These are phyloP conservation scores for Strombidium stylifer DNA, from an alignment of 73 alveolate species.

Conservation along the genomic window DNA sequence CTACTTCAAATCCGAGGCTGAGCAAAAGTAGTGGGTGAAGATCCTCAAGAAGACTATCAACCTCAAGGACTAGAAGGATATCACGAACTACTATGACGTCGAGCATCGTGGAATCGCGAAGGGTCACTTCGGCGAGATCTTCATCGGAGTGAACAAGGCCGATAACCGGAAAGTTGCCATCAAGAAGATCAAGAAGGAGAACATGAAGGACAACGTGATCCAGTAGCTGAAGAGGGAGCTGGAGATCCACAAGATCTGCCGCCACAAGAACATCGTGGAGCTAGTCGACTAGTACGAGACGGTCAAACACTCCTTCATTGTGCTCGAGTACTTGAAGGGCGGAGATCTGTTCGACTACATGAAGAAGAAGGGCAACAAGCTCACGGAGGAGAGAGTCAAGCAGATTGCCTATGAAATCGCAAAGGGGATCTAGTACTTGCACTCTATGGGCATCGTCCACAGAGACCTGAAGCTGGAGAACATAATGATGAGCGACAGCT, in stretches of 20 bases:
- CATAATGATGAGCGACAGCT: slow-evolving; percentile 67
- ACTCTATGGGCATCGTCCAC: slow-evolving; percentile 66
- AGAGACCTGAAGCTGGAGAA: slow-evolving; percentile 80
- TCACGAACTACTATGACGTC: slow-evolving; percentile 1
- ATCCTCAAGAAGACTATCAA: no score
- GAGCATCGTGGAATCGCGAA: background rate
- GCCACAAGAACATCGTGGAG: slow-evolving; percentile 72
- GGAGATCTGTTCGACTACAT: slow-evolving; percentile 84
- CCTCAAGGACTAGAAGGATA: background rate
- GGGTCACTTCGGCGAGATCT: slow-evolving; percentile 23
- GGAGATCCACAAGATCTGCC: slow-evolving; percentile 77
- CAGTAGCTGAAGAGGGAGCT: slow-evolving; percentile 72
- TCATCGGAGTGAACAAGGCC: background rate
- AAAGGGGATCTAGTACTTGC: slow-evolving; percentile 51
- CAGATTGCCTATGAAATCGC: slow-evolving; percentile 55
- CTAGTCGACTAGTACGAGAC: slow-evolving; percentile 78
- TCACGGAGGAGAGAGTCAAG: slow-evolving; percentile 60
- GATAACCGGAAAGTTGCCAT: slow-evolving; percentile 58
- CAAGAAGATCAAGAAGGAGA: slow-evolving; percentile 54
- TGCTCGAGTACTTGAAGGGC: slow-evolving; percentile 81
- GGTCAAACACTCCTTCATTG: slow-evolving; percentile 66
- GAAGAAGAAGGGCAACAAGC: slow-evolving; percentile 59
- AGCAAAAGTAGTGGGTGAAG: no score
- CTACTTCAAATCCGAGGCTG: slow-evolving; percentile 59
- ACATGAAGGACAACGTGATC: slow-evolving; percentile 50